Percentiles rank a stretch among this genome's conserved stretches.
These are phyloP conservation scores for Podospora conica DNA, from an alignment of 495 filamentous ascomycete genomes.

Conservation along the genomic window DNA sequence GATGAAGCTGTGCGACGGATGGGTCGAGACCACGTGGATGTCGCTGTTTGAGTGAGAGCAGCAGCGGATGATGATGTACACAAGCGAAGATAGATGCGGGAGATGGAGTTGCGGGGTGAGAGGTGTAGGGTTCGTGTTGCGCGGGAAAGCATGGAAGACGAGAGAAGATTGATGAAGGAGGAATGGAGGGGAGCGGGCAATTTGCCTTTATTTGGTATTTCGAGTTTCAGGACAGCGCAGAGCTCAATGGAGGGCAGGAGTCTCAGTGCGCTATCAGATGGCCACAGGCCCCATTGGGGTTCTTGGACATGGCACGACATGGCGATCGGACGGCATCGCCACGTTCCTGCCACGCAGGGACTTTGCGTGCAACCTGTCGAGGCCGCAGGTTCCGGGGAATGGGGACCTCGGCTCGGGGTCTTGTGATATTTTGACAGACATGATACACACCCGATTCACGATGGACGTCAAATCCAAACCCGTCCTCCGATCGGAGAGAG, in stretches of 20 bases:
- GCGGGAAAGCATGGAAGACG: background rate
- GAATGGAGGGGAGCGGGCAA: background rate
- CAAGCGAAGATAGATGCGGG: background rate
- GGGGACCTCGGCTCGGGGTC: background rate
- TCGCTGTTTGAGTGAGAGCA: background rate
- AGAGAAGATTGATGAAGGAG: background rate
- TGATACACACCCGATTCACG: background rate
- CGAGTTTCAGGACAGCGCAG: background rate
- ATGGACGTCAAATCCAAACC: background rate
- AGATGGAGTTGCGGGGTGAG: background rate
- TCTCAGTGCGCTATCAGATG: background rate
- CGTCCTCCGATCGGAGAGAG: background rate
- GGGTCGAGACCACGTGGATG: background rate
- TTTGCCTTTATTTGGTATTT: background rate
- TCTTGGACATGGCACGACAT: background rate
- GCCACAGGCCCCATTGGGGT: background rate
- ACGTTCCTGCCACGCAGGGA: background rate
- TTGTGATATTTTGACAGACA: background rate
- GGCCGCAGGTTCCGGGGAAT: background rate
- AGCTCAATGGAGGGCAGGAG: background rate
- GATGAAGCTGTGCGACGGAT: background rate
- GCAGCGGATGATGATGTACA: too few relatives aligned
- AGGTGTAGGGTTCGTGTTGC: background rate
- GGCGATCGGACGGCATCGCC: background rate
- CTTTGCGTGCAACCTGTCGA: background rate